A percentile compares a stretch with the other conserved stretches of the same genome.
Evolutionary conservation across 306 rosid genomes (phyloP).

Genomic region (Prunus mira): DNA sequence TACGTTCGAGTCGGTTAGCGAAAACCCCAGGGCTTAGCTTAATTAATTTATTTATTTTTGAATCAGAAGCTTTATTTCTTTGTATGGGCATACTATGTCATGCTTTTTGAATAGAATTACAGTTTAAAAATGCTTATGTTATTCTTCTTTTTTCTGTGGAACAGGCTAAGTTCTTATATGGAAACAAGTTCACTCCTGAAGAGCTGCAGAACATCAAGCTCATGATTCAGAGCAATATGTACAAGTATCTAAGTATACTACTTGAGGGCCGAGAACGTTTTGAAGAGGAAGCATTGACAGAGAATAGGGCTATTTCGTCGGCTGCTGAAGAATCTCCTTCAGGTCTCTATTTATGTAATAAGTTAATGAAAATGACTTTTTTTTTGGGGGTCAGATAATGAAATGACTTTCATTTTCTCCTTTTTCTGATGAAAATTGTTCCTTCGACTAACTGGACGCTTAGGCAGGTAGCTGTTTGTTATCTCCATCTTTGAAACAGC

Average conservation of each 20-base stretch:
- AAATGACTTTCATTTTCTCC: conserved; percentile 12
- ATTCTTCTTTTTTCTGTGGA: conserved; percentile 18
- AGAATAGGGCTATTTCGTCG: conserved; percentile 28
- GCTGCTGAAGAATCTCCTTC: conserved; percentile 37
- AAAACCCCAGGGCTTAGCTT: neutral
- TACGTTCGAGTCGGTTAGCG: neutral
- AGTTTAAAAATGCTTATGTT: conserved; percentile 4
- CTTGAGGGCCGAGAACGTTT: conserved; percentile 92
- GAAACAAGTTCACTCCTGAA: conserved; percentile 62
- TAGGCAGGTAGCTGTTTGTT: neutral
- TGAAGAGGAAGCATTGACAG: conserved; percentile 71
- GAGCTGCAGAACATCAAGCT: conserved; percentile 75
- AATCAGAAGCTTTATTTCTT: neutral
- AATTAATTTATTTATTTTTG: neutral
- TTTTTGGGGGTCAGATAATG: neutral
- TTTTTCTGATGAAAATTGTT: neutral
- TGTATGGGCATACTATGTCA: neutral
- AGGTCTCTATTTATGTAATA: conserved; percentile 33
- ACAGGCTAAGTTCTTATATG: conserved; percentile 81
- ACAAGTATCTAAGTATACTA: conserved; percentile 76
- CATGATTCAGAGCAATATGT: conserved; percentile 91
- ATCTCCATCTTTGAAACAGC: neutral
- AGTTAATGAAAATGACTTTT: conserved; percentile 3
- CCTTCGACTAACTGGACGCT: neutral
- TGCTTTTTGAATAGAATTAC: conserved; percentile 2